These are phyloP conservation scores for Terfezia boudieri DNA, from an alignment of 495 filamentous ascomycete species.

Conservation along the genomic window DNA sequence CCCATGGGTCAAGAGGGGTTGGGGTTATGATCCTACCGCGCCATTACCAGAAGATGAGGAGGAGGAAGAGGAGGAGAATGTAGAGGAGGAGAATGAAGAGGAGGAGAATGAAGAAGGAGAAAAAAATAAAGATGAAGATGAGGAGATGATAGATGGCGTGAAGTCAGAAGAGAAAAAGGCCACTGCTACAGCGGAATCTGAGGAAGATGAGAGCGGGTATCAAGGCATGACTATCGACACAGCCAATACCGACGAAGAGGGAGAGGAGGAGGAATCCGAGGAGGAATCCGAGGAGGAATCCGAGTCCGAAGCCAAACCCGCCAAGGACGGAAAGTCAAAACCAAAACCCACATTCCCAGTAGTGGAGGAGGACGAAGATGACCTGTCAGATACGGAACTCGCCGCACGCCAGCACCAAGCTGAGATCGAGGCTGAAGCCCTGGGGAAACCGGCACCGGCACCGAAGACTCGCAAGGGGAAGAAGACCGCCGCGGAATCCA, in stretches of 20 bases:
- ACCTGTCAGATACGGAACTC: slow-evolving; percentile 4
- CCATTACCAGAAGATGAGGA: slow-evolving; percentile 32
- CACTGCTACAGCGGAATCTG: slow-evolving; percentile 15
- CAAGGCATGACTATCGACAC: neutral
- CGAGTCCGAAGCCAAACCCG: neutral
- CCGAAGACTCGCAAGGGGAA: slow-evolving; percentile 38
- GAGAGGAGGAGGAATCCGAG: slow-evolving; percentile 23
- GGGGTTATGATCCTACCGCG: slow-evolving; percentile 69
- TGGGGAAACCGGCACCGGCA: slow-evolving; percentile 24
- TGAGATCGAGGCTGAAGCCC: slow-evolving; percentile 79
- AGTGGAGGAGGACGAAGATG: slow-evolving; percentile 24
- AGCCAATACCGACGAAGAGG: slow-evolving; percentile 6
- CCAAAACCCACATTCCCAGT: no score
- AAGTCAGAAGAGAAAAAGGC: slow-evolving; percentile 17
- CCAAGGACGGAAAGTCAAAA: no score
- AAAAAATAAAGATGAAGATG: slow-evolving; percentile 17
- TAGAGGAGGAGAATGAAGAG: slow-evolving; percentile 36
- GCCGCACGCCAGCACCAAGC: slow-evolving; percentile 45
- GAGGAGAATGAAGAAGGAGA: slow-evolving; percentile 28
- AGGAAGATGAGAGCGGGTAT: slow-evolving; percentile 21
- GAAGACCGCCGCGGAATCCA: slow-evolving; percentile 27
- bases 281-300: slow-evolving; percentile 12
- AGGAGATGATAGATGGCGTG: slow-evolving; percentile 14
- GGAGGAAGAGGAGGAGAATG: slow-evolving; percentile 36
- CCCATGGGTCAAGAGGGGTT: slow-evolving; percentile 79